These are phyloP conservation scores for Spizellomyces sp. DNA, from an alignment of 192 early-diverging fungal genomes.

Conservation along the genomic window DNA sequence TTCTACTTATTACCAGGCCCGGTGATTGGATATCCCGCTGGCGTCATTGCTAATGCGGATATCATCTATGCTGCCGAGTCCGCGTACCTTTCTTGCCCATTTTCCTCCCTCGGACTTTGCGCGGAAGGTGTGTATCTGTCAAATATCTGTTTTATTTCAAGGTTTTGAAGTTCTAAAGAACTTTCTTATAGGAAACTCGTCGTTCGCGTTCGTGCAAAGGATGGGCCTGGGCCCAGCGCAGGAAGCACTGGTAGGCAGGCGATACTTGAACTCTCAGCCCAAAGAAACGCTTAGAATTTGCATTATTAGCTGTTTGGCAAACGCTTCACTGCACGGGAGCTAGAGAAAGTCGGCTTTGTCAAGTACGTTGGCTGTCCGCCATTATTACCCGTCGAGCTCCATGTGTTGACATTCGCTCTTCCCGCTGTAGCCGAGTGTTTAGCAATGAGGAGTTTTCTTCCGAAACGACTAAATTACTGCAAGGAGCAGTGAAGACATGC, in stretches of 20 bases:
- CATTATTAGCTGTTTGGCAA: constrained; percentile 20
- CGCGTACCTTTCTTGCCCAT: constrained; percentile 33
- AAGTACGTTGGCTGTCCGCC: constrained; percentile 12
- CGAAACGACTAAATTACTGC: constrained; percentile 21
- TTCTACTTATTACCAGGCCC: constrained; percentile 8
- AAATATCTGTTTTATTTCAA: background rate
- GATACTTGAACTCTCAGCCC: no score
- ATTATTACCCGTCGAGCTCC: background rate
- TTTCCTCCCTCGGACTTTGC: constrained; percentile 30
- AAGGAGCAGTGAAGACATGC: constrained; percentile 17
- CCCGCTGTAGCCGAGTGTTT: constrained; percentile 5
- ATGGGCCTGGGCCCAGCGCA: constrained; percentile 21
- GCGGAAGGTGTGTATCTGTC: constrained; percentile 25
- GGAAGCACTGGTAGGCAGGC: constrained; percentile 8
- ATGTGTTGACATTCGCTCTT: background rate
- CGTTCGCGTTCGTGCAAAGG: constrained; percentile 26
- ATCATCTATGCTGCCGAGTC: constrained; percentile 33
- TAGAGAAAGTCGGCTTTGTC: constrained; percentile 23
- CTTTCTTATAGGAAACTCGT: background rate
- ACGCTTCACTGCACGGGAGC: constrained; percentile 20
- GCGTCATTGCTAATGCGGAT: constrained; percentile 31
- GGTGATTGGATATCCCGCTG: constrained; percentile 35
- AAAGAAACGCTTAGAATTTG: no score
- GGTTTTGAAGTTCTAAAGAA: background rate
- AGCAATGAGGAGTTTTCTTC: constrained; percentile 17